phyloP scores from a whole-genome alignment of 225 moss, liverwort and hornwort genomes.

The Takakia lepidozioides region DNA sequence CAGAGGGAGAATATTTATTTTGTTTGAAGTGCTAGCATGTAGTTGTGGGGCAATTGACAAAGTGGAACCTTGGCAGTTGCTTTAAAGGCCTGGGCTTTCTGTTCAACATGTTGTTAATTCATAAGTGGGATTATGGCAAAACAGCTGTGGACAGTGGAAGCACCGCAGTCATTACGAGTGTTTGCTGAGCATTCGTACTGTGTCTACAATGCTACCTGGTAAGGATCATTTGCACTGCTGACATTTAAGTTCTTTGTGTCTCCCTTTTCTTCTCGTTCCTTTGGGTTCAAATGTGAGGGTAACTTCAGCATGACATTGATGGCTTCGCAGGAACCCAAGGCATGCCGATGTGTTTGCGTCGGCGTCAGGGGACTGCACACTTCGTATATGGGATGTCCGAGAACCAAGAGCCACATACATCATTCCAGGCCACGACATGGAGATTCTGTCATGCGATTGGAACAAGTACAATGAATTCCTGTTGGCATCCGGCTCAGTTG shows the following conservation, averaged over 20 bases:
- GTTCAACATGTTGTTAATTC: too few relatives aligned
- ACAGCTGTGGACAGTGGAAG: conserved; percentile 84
- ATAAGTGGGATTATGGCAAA: too few relatives aligned
- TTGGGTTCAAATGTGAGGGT: too few relatives aligned
- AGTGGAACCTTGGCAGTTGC: too few relatives aligned
- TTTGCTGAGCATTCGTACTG: conserved; percentile 98
- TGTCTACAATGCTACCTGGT: conserved; percentile 89
- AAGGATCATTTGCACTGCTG: conserved; percentile 7
- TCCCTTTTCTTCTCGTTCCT: background rate
- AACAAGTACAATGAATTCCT: conserved; percentile 89
- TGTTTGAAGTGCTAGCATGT: background rate
- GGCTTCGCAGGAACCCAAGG: conserved; percentile 67
- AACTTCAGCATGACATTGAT: background rate
- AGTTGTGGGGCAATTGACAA: too few relatives aligned
- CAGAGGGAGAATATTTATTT: too few relatives aligned
- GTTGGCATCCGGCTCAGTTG: conserved; percentile 83
- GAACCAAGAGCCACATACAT: conserved; percentile 64
- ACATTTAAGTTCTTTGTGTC: background rate
- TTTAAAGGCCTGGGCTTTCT: too few relatives aligned
- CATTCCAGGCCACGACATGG: conserved; percentile 85
- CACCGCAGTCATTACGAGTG: conserved; percentile 61
- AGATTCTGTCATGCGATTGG: conserved; percentile 95
- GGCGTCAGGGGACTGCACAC: conserved; percentile 87
- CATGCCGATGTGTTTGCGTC: conserved; percentile 94
- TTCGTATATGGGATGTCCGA: conserved; percentile 88